Base-by-base conservation (phyloP, 2,329 filamentous ascomycete species). In the Byssochlamys sp. region DNA sequence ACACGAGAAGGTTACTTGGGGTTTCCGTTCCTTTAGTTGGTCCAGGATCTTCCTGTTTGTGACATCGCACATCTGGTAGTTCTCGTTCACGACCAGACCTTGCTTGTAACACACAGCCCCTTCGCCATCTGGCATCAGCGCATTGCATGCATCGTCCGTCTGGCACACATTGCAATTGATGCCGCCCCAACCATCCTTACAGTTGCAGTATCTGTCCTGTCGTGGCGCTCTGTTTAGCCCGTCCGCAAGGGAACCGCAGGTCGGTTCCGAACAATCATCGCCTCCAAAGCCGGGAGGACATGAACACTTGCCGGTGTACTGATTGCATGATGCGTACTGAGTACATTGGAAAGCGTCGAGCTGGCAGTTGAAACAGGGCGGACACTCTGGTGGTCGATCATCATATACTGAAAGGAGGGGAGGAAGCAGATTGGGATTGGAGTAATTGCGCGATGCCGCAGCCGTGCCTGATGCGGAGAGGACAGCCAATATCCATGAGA, bases 91-190 rank as follows among this genome's bases (percentile, higher is more conserved):
- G 10, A 95, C 87, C 64, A 95, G 84, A 52, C 92, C 92, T 64
- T 92, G 87, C 68, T 89, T 87, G 71, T 96, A 97, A 77, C 94
- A 99, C 10, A 96, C 86, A 31, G 91, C 94, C 52, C 87, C 90
- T 60, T 90, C 83, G 2, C 83, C 83, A 12, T 87, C 85, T 3
- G 90, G 89, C 86, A 95, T 95, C 74, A 99, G 78, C 33, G 89
- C 86, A 70, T 94, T 84, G 69, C 94, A 99, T 14, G 89, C 91
- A 64, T 87, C 79, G 71, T 97, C 81, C 3, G 85, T 84, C 60
- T 87, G 85, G 75, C 94, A 99, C 57, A 99, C 90, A 67, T 94
- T 99, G 83, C 94, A 99, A 78, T 99, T 99, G 76, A 99, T 92
- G 62, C 94, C 94, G 48, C 84, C 84, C 94, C 94, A 99, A 57